Base-by-base conservation (phyloP, 345 rosid genomes). In the Heritiera littoralis region DNA sequence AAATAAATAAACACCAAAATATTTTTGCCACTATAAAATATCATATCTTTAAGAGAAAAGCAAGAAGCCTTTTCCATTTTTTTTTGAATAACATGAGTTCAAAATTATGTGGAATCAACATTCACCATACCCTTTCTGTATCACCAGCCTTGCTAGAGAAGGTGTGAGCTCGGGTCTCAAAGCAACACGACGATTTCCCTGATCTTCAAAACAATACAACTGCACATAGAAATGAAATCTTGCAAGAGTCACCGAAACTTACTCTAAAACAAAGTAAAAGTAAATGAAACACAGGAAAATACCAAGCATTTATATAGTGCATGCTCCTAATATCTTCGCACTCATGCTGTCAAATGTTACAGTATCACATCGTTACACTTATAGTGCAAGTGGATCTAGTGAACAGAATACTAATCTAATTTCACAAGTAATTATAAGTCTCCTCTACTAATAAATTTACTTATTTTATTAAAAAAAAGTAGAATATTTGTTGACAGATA, bases 141-240 rank as follows among this genome's bases (percentile, higher is more conserved):
- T 93, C 51, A 93, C 94, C 75, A 95, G 91, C 81, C 99, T 93
- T 2, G 94, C 99, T 84, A 93, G 82, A 76, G 99, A 95, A 68
- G 99, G 98, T 9, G 97, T 95, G 78, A 91, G 98, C 90, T 95
- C 98, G 43, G 97, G 99, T 86, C 99, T 92, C 89, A 95, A 89
- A 52, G 98, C 97, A 85, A 95, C 97, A 82, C 97, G 98, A 3
- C 99, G 96, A 77, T 92, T 95, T 76, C 97, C 97, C 40, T 91
- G 84, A 86, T 95, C 99, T 83, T 95, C 98, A 80, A 95, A 95
- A 87, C 97, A 91, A 80, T 95, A 95, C 28, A 95, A 83, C 98
- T 95, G 86, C 90, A 88, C 6, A 6, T 40, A 35, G 18, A 77
- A 30, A 66, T 7, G 17, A 69, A 23, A 73, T 14, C 38, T 6